Evolutionary conservation across 805 yeast genomes (phyloP).

Genomic region (Saccharomycopsis sp.): DNA sequence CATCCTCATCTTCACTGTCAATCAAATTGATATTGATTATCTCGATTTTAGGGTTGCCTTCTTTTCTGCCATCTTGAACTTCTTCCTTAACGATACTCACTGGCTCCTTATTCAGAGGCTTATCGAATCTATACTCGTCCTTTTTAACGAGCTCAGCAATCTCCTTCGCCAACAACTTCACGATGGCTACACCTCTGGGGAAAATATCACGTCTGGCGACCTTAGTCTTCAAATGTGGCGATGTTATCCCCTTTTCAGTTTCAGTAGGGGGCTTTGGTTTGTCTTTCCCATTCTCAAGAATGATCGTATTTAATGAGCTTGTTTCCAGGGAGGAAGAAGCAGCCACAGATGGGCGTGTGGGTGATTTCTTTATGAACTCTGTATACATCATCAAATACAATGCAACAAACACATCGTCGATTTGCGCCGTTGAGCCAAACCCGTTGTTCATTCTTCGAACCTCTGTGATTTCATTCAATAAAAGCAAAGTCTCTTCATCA

Average conservation of each 20-base stretch:
- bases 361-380: conserved; percentile 7
- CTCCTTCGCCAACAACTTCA: conserved; percentile 14
- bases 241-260: background rate
- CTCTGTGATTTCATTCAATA: conserved; percentile 47
- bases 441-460: conserved; percentile 72
- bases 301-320: background rate
- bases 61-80: background rate
- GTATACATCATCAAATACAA: conserved; percentile 47
- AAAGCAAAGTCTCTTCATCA: conserved; percentile 35
- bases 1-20: conserved; percentile 9
- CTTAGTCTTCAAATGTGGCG: conserved; percentile 30
- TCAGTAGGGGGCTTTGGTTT: conserved; percentile 5
- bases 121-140: conserved; percentile 15
- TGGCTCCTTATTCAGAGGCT: background rate
- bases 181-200: conserved; percentile 27
- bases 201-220: conserved; percentile 46
- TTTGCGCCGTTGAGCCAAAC: conserved; percentile 65
- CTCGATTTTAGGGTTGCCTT: background rate
- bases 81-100: background rate
- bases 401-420: conserved; percentile 67
- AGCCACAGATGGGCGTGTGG: conserved; percentile 4
- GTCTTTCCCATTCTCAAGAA: conserved; percentile 13
- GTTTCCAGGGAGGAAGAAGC: background rate
- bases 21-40: conserved; percentile 9
- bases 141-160: conserved; percentile 18